Percentiles rank a stretch among this genome's conserved stretches.
phyloP scores from a whole-genome alignment of 2,329 filamentous ascomycete species.

The Sclerotinia nivalis region DNA sequence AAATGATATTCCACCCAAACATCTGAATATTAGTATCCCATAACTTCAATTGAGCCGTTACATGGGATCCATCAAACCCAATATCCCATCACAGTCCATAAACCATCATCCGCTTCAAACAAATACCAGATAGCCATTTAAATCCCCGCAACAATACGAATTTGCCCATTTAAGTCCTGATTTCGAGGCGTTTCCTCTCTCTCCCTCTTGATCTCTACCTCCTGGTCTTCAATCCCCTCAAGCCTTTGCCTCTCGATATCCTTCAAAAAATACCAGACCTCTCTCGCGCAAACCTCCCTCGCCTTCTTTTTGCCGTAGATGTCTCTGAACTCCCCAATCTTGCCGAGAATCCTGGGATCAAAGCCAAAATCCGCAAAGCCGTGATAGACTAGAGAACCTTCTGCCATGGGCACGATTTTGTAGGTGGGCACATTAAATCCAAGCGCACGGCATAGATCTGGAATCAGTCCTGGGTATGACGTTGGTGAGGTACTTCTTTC shows the following conservation, averaged over 20 bases:
- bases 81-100: too few relatives aligned
- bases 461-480: slow-evolving; percentile 29
- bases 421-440: slow-evolving; percentile 37
- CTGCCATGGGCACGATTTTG: slow-evolving; percentile 23
- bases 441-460: slow-evolving; percentile 32
- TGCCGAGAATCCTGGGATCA: slow-evolving; percentile 39
- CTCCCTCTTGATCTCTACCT: slow-evolving; percentile 26
- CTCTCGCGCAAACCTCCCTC: slow-evolving; percentile 50
- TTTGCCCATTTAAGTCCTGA: neutral
- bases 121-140: neutral
- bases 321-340: slow-evolving; percentile 46
- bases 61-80: too few relatives aligned
- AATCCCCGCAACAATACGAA: neutral
- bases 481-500: neutral
- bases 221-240: slow-evolving; percentile 25
- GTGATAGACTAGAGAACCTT: slow-evolving; percentile 30
- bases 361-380: slow-evolving; percentile 37
- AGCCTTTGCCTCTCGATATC: slow-evolving; percentile 40
- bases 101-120: neutral
- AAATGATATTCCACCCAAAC: neutral
- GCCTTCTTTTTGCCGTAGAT: slow-evolving; percentile 52
- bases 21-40: neutral
- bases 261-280: slow-evolving; percentile 45
- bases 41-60: neutral
- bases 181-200: neutral